Evolutionary conservation across 2,329 filamentous ascomycete species (phyloP), one percentile per base, ranked within the genome.

Genomic region (Sporothrix phasma): DNA sequence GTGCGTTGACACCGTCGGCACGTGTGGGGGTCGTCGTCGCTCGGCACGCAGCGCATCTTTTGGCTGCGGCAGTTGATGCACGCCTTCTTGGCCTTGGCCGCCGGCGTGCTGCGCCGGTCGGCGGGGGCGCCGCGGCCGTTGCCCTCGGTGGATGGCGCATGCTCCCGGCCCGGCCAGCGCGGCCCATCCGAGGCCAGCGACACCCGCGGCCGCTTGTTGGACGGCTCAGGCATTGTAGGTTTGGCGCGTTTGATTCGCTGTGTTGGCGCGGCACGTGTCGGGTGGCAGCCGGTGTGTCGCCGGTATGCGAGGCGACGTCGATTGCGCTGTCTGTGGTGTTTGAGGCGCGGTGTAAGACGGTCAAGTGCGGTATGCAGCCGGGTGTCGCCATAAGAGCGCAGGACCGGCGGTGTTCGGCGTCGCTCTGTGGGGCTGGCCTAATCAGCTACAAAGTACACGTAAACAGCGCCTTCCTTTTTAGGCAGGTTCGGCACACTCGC

Each of bases 1-100:
- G 65, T 53, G 4, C 66, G 65, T 5, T n/a, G 5, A 24, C 66
- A 68, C 1, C 66, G 66, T 2, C 66, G 66, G 22, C 66, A 68
- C 5, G 34, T 49, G 3, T 15, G 53, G 2, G 53, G 54, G 22
- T 58, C 24, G 49, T 62, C 61, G 34, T 62, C 41, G 62, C 58
- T 53, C 13, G 60, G 26, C 11, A 65, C 34, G 24, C 66, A 68
- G n/a, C 64, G 64, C 66, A 68, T 68, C 45, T 68, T 68, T 17
- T 68, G 66, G 43, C 47, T 46, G 10, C 66, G 66, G 60, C 66
- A 68, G 39, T 68, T 68, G 8, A 68, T 3, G 5, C 34, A 37
- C 8, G 34, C 34, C 66, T 67, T 34, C 19, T 17, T 19, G 17
- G 8, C 66, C 45, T 68, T 68, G 17, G 58, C n/a, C n/a, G n/a